These are phyloP conservation scores for Fusarium globosum DNA, from an alignment of 2,329 filamentous ascomycete genomes.

Conservation along the genomic window DNA sequence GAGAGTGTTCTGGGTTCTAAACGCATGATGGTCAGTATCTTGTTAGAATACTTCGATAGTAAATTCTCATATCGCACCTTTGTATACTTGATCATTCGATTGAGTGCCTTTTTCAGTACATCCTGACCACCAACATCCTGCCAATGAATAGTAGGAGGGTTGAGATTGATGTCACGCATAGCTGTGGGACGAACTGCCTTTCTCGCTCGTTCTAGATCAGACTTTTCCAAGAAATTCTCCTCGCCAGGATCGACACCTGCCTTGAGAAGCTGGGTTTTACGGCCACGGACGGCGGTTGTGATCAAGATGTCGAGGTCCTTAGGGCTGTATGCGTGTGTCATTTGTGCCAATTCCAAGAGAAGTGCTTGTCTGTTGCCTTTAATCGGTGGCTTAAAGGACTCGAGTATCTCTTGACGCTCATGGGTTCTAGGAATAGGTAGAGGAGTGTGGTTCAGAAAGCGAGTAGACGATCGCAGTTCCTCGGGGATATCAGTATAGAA, in stretches of 20 bases:
- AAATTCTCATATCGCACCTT: conserved; percentile 43
- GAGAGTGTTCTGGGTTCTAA: conserved; percentile 51
- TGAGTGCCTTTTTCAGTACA: conserved; percentile 73
- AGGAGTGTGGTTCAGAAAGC: conserved; percentile 75
- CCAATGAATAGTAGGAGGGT: conserved; percentile 88
- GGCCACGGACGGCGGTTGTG: conserved; percentile 45
- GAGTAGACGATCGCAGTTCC: conserved; percentile 71
- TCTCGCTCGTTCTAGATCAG: conserved; percentile 74
- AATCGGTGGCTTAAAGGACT: conserved; percentile 63
- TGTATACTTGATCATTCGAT: conserved; percentile 59
- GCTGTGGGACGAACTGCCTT: conserved; percentile 80
- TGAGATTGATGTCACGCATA: conserved; percentile 89
- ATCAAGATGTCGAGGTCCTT: conserved; percentile 78
- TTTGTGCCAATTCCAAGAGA: conserved; percentile 72
- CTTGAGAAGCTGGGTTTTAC: conserved; percentile 41
- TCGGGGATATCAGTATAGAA: conserved; percentile 78
- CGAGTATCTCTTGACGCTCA: conserved; percentile 79
- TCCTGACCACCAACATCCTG: conserved; percentile 88
- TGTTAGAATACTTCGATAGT: not conserved
- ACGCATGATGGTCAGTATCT: conserved; percentile 15
- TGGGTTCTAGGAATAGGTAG: conserved; percentile 80
- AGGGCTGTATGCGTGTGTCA: conserved; percentile 89
- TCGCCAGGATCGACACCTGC: conserved; percentile 30
- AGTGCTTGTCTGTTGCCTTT: conserved; percentile 61
- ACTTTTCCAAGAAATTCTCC: conserved; percentile 48